Evolutionary conservation across 164 flowering plant species (phyloP).

Genomic region (Aristolochia californica): DNA sequence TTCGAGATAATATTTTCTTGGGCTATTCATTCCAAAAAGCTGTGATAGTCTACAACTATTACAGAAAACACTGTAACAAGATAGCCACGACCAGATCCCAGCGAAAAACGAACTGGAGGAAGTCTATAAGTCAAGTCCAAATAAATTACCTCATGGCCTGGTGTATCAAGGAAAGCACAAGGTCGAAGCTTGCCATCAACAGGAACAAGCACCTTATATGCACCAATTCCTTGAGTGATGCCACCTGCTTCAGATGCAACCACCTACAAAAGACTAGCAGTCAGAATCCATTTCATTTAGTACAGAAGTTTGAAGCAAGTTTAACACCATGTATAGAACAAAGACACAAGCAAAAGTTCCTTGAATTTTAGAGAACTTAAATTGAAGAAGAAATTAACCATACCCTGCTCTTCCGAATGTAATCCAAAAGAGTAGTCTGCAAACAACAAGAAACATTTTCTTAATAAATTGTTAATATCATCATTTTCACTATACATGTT

Average conservation of each 20-base stretch:
- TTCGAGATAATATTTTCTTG: neutral
- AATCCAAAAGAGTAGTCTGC: conserved; percentile 95
- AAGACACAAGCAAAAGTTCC: neutral
- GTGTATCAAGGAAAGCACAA: conserved; percentile 94
- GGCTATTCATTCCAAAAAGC: neutral
- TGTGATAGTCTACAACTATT: neutral
- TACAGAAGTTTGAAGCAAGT: neutral
- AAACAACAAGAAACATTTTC: conserved; percentile 15
- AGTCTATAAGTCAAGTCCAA: too few species aligned
- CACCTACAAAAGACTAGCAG: conserved; percentile 38
- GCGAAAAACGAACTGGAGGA: neutral
- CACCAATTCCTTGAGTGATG: conserved; percentile 97
- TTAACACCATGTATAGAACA: neutral
- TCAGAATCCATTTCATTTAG: conserved; percentile 5
- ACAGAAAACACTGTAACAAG: neutral
- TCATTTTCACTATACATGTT: too few species aligned
- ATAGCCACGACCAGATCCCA: neutral
- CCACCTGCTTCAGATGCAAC: conserved; percentile 97
- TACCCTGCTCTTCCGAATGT: conserved; percentile 90
- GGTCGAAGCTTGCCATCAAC: conserved; percentile 65
- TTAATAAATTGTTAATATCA: too few species aligned
- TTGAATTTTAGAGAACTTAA: neutral
- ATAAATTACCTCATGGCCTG: conserved; percentile 81
- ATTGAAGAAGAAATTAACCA: conserved; percentile 4
- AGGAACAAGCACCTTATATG: conserved; percentile 76